Conservation (phyloP, 1,139 yeast genomes). For the Chernovozyma sophiae-reginae region DNA sequence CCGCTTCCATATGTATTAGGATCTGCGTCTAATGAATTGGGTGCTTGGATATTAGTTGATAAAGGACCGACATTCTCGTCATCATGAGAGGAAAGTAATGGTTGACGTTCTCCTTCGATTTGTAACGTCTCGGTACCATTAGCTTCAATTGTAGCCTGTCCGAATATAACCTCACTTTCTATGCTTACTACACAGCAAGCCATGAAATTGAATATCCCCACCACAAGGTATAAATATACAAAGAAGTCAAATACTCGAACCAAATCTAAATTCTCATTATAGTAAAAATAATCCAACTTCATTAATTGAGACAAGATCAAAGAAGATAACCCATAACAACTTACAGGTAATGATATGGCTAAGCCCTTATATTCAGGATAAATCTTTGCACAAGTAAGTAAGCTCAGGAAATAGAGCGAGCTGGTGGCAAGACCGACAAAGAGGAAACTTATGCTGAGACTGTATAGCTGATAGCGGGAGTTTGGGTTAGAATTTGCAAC, state of each 20-base stretch:
- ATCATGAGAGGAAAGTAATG: not conserved
- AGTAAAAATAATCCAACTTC: constrained; percentile 36
- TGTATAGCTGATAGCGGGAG: constrained; percentile 4
- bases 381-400: constrained; percentile 79
- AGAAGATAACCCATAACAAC: constrained; percentile 81
- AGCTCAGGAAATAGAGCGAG: constrained; percentile 69
- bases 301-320: constrained; percentile 57
- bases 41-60: not conserved
- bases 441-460: constrained; percentile 29
- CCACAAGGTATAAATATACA: constrained; percentile 49
- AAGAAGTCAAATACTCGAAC: constrained; percentile 54
- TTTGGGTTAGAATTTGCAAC: not conserved
- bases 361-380: constrained; percentile 72
- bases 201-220: constrained; percentile 58
- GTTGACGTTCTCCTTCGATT: not conserved
- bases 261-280: constrained; percentile 39
- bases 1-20: not conserved
- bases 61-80: not conserved
- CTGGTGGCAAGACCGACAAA: constrained; percentile 79
- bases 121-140: constrained; percentile 11
- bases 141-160: constrained; percentile 25
- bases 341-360: constrained; percentile 84
- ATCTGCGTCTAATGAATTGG: not conserved
- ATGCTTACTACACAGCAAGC: constrained; percentile 63
- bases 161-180: constrained; percentile 49